These are phyloP conservation scores for Eimeria zaria DNA, from an alignment of 169 alveolate genomes.

Conservation along the genomic window DNA sequence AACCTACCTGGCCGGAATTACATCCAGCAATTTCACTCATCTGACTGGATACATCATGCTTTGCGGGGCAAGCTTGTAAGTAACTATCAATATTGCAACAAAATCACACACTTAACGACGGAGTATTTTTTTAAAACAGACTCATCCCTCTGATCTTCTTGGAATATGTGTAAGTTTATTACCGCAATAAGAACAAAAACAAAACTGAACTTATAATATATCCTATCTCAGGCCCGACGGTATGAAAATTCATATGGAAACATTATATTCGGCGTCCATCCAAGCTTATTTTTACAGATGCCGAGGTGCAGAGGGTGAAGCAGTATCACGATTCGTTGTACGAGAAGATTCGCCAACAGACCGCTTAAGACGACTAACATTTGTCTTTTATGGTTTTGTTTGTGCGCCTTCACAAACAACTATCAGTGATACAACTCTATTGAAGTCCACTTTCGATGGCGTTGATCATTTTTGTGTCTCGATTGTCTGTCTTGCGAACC, in stretches of 20 bases:
- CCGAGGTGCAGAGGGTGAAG: conserved; percentile 75
- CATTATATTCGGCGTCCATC: too few relatives aligned
- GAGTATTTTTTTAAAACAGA: conserved; percentile 31
- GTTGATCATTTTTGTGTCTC: conserved; percentile 53
- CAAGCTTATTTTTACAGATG: conserved; percentile 55
- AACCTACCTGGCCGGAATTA: conserved; percentile 94
- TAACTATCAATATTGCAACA: neutral
- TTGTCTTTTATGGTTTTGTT: conserved; percentile 29
- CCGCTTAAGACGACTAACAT: conserved; percentile 58
- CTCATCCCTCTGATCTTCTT: conserved; percentile 91
- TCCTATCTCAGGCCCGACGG: conserved; percentile 79
- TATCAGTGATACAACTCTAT: neutral
- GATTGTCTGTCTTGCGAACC: conserved; percentile 57
- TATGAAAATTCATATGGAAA: conserved; percentile 22
- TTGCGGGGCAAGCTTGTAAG: conserved; percentile 90
- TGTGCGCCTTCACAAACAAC: neutral
- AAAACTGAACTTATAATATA: neutral
- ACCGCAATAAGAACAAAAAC: neutral
- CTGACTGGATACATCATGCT: conserved; percentile 94
- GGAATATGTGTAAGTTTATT: conserved; percentile 82
- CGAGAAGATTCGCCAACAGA: conserved; percentile 77
- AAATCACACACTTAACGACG: neutral
- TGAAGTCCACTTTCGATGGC: conserved; percentile 74
- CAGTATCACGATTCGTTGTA: conserved; percentile 68
- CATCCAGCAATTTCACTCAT: conserved; percentile 94